Conservation (phyloP, 73 alveolate species). For the Breviolum minutum region DNA sequence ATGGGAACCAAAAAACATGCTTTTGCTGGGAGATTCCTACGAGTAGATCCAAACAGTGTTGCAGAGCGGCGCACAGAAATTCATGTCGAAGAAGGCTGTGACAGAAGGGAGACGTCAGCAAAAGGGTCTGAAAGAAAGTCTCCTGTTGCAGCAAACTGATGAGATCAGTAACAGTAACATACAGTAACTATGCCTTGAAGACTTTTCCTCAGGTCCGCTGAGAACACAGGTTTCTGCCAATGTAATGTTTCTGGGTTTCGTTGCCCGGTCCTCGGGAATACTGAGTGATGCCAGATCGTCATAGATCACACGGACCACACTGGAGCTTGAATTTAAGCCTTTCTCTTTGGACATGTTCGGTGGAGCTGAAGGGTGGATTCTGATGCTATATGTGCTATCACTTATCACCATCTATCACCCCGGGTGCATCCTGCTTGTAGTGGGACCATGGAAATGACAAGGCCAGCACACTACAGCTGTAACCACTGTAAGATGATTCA, state of each 20-base stretch:
- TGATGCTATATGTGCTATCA: no score
- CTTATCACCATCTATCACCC: no score
- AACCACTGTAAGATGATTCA: no score
- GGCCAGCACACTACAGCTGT: no score
- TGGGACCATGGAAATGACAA: no score
- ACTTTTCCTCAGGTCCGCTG: not conserved
- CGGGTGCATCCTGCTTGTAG: no score
- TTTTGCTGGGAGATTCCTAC: no score
- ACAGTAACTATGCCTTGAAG: not conserved
- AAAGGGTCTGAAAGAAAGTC: constrained; percentile 71
- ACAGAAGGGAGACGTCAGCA: constrained; percentile 75
- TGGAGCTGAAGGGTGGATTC: not conserved
- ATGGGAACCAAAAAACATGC: no score
- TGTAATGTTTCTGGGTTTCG: not conserved
- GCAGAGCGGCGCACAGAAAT: constrained; percentile 28
- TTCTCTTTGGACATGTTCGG: not conserved
- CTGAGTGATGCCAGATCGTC: constrained; percentile 71
- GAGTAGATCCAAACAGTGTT: not conserved
- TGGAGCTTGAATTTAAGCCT: constrained; percentile 24
- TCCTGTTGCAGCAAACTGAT: not conserved
- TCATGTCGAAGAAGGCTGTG: constrained; percentile 69
- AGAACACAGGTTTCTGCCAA: not conserved
- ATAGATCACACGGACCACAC: constrained; percentile 76
- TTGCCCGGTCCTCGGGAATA: constrained; percentile 57
- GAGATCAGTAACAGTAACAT: not conserved